Percentiles rank a stretch among this genome's conserved stretches.
Conservation (phyloP, 768 basidiomycete species). For the Mrakia gelida region DNA sequence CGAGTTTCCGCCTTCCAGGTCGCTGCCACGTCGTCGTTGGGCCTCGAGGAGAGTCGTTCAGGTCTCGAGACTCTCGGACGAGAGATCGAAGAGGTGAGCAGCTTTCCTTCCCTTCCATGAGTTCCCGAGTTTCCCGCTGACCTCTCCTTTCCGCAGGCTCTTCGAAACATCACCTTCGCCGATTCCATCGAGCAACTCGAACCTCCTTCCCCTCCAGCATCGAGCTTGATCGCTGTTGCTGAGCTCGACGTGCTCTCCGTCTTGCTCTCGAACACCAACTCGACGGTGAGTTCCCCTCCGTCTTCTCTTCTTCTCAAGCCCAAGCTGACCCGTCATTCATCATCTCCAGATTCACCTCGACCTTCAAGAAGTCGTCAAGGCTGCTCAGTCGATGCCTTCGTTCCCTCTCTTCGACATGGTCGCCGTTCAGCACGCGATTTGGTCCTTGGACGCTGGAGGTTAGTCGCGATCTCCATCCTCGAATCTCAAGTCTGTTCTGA, state of each 20-base stretch:
- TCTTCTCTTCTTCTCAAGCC: neutral
- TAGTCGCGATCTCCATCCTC: neutral
- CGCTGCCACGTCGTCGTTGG: constrained; percentile 20
- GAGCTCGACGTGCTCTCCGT: constrained; percentile 10
- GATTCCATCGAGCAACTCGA: constrained; percentile 10
- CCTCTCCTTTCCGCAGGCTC: neutral
- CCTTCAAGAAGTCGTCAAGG: constrained; percentile 20
- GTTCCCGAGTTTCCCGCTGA: neutral
- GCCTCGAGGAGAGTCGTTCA: neutral
- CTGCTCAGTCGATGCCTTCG: constrained; percentile 25
- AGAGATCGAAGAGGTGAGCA: constrained; percentile 22
- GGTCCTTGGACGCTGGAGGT: constrained; percentile 21
- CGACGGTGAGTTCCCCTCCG: neutral
- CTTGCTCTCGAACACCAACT: constrained; percentile 8
- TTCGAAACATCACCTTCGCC: constrained; percentile 1
- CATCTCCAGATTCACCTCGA: constrained; percentile 4
- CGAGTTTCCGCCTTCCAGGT: constrained; percentile 26
- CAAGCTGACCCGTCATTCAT: neutral
- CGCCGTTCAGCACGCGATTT: constrained; percentile 24
- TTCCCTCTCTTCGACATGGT: constrained; percentile 28
- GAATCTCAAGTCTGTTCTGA: neutral
- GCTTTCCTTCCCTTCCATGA: neutral
- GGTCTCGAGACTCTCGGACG: constrained; percentile 9
- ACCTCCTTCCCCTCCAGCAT: constrained; percentile 18
- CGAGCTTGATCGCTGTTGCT: constrained; percentile 14